Conservation (phyloP, 129 eudicot species). For the Helichrysum umbraculigerum region DNA sequence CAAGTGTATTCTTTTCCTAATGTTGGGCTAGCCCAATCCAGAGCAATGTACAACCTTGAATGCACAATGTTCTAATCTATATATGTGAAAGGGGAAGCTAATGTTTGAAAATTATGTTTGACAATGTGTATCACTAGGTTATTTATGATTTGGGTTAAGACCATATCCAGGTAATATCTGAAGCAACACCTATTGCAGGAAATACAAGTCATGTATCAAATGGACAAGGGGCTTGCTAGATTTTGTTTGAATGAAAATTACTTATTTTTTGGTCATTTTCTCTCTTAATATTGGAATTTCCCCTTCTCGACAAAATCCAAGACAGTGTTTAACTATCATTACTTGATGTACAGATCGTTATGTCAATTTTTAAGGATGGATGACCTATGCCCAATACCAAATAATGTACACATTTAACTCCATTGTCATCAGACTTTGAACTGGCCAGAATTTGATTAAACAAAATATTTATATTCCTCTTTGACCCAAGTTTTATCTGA, state of each 20-base stretch:
- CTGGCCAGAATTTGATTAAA: neutral
- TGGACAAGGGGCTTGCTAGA: too few relatives aligned
- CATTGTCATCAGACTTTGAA: neutral
- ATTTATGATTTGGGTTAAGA: neutral
- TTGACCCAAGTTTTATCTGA: too few relatives aligned
- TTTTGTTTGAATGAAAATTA: neutral
- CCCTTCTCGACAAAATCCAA: neutral
- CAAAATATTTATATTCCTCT: neutral
- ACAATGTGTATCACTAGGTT: neutral
- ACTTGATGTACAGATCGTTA: too few relatives aligned
- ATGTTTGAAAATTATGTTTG: too few relatives aligned
- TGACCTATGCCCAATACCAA: neutral
- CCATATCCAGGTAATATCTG: too few relatives aligned
- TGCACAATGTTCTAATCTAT: neutral
- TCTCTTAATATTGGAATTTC: neutral
- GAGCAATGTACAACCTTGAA: neutral
- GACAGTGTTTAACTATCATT: neutral
- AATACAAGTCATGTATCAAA: too few relatives aligned
- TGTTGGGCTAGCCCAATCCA: neutral
- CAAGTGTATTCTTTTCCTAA: constrained; percentile 1
- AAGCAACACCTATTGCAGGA: too few relatives aligned
- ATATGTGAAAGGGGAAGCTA: too few relatives aligned
- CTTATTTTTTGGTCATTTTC: neutral
- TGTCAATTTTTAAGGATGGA: too few relatives aligned
- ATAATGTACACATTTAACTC: neutral